Conservation (phyloP, 768 basidiomycete genomes). For the Termitomyces sp. region DNA sequence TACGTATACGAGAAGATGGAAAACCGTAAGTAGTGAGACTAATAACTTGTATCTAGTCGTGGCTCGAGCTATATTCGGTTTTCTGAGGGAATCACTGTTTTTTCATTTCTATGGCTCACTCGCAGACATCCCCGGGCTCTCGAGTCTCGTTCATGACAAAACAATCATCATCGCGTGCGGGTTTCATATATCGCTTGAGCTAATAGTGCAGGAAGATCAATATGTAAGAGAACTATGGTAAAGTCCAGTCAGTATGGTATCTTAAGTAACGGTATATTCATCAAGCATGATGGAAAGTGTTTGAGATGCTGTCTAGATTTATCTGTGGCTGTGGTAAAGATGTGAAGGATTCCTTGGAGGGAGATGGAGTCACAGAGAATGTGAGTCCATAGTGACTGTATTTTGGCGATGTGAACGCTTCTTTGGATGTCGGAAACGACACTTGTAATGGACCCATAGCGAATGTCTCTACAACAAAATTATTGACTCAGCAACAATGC, state of each 20-base stretch:
- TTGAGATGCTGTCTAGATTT: neutral
- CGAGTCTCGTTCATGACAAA: too few relatives aligned
- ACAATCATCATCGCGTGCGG: neutral
- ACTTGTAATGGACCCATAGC: constrained; percentile 26
- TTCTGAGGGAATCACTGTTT: too few relatives aligned
- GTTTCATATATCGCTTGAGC: neutral
- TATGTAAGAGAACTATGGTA: neutral
- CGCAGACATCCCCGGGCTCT: too few relatives aligned
- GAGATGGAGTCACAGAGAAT: constrained; percentile 22
- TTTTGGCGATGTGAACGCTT: constrained; percentile 30
- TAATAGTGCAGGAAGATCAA: neutral
- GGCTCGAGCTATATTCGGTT: too few relatives aligned
- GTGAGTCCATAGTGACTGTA: constrained; percentile 28
- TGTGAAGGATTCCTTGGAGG: constrained; percentile 17
- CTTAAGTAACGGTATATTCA: neutral
- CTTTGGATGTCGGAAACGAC: constrained; percentile 26
- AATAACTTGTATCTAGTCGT: too few relatives aligned
- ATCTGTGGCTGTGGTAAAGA: constrained; percentile 7
- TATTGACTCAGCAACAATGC: neutral
- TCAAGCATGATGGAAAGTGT: neutral
- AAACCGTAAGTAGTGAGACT: neutral
- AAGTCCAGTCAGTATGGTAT: neutral
- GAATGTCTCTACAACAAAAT: constrained; percentile 12
- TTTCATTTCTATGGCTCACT: too few relatives aligned
- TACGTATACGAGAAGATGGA: neutral